Evolutionary conservation across 192 early-diverging fungal species (phyloP).

Genomic region (Funneliformis mosseae): DNA sequence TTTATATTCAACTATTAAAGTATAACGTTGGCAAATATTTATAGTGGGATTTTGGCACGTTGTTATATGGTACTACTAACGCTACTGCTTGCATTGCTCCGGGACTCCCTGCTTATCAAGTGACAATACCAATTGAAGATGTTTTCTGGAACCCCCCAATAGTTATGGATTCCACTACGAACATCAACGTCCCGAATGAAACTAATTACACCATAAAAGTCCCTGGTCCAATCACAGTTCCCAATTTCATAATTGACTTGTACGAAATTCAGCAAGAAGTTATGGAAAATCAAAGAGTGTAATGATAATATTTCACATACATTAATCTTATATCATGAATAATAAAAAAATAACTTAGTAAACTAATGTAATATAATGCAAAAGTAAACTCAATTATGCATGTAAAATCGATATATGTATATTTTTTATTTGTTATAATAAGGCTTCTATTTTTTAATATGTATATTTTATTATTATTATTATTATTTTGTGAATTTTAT

Average conservation of each 20-base stretch:
- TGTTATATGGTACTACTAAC: neutral
- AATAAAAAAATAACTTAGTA: no score
- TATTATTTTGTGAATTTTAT: no score
- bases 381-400: no score
- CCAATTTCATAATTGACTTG: constrained; percentile 10
- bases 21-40: neutral
- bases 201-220: neutral
- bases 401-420: no score
- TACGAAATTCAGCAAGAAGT: neutral
- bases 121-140: constrained; percentile 17
- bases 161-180: neutral
- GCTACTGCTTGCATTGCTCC: constrained; percentile 7
- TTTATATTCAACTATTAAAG: neutral
- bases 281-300: no score
- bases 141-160: constrained; percentile 14
- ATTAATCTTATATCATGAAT: no score
- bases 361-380: no score
- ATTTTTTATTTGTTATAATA: no score
- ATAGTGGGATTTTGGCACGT: constrained; percentile 15
- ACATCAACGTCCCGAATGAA: neutral
- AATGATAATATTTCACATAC: no score
- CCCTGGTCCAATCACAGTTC: neutral
- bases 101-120: constrained; percentile 15
- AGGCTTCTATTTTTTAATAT: no score
- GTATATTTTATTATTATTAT: no score